Evolutionary conservation across 805 yeast species (phyloP), one percentile per base, ranked within the genome.

Genomic region (Saccharomycopsis oosterbeekiorum): DNA sequence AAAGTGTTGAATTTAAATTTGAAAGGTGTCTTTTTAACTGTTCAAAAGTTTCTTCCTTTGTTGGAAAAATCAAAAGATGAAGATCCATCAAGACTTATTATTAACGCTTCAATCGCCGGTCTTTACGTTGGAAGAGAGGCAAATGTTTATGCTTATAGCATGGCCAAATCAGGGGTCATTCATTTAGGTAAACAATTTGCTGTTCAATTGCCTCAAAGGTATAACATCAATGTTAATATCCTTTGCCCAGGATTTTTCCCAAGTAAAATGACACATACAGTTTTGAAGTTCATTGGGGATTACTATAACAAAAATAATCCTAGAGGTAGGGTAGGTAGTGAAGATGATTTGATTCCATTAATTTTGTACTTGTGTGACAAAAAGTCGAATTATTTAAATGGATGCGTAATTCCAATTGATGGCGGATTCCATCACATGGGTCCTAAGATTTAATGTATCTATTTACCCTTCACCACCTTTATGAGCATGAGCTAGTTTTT

Each of bases 231-330:
- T 56, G 90, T 86, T 61, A 86, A 87, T 73, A 75, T 83, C 12
- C 71, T 86, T 65, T 89, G 90, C 6, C 92, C 92, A 0, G 93
- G 93, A 0, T 87, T 85, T 70, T 84, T 86, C 79, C 88, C 88
- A 21, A 78, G 86, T 19, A 86, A 84, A 71, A 86, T 86, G 91
- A 78, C 89, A 50, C 78, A 81, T 63, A 92, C 89, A 0, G 66
- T 86, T 56, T 73, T 87, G 56, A 74, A 71, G 59, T 75, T 80
- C 24, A 57, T 68, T 62, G 84, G 83, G 26, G 83, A 80, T 14
- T 37, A 68, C 0, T 74, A 84, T 76, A 66, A 65, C 14, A 76
- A 73, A 37, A 63, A 69, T 36, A 87, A 85, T 72, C 92, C 92
- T 15, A 76, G 84, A 67, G 74, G 76, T 59, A 78, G 93, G 69